These are phyloP conservation scores for Noccaea caerulescens DNA, from an alignment of 345 rosid genomes.

Conservation along the genomic window DNA sequence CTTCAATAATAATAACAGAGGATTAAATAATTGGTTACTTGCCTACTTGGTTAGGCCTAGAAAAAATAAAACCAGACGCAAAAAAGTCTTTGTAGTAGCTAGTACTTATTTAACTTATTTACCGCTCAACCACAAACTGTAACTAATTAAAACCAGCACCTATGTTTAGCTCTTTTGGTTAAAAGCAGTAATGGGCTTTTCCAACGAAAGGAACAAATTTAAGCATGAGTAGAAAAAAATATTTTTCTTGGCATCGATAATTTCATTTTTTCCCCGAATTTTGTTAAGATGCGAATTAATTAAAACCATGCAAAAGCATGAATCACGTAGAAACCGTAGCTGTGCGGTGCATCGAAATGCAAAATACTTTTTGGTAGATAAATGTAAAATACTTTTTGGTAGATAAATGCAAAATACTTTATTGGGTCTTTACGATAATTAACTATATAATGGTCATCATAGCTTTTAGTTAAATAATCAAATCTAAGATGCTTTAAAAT, in stretches of 20 bases:
- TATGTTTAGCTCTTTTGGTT: background rate
- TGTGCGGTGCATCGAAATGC: constrained; percentile 27
- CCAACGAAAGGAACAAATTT: background rate
- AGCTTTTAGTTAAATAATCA: constrained; percentile 28
- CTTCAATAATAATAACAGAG: no score
- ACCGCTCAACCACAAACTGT: no score
- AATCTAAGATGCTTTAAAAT: constrained; percentile 24
- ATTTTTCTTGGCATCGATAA: background rate
- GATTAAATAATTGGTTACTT: no score
- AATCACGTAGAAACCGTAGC: constrained; percentile 22
- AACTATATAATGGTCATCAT: constrained; percentile 17
- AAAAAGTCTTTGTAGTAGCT: no score
- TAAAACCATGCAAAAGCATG: constrained; percentile 15
- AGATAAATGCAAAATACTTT: background rate
- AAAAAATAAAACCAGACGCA: no score
- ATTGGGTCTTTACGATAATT: background rate
- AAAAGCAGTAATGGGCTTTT: no score
- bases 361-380: no score
- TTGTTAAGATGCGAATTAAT: background rate
- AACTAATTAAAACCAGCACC: no score
- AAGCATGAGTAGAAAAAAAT: no score
- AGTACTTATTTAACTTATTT: no score
- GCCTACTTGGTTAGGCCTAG: no score
- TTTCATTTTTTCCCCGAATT: background rate
- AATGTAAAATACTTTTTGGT: no score